phyloP scores from a whole-genome alignment of 352 stramenopile species.

The Phytophthora cactorum region DNA sequence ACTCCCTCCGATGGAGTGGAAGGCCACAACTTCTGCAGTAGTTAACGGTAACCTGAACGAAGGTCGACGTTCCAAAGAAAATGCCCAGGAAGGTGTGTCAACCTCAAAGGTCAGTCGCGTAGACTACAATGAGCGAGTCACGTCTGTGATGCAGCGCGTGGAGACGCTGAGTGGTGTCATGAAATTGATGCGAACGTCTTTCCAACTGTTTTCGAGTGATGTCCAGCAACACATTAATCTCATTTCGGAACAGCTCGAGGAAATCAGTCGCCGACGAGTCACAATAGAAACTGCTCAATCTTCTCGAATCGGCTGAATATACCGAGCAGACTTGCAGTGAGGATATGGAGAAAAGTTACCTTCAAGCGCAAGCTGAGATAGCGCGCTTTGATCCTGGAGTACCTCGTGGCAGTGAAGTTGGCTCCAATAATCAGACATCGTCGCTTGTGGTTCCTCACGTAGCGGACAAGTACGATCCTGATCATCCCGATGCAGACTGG shows the following conservation, averaged over 20 bases:
- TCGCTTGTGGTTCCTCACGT: conserved; percentile 50
- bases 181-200: conserved; percentile 57
- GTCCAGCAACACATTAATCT: conserved; percentile 59
- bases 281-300: conserved; percentile 24
- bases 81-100: not conserved
- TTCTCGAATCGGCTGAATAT: conserved; percentile 13
- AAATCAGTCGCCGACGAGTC: conserved; percentile 36
- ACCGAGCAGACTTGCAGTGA: conserved; percentile 4
- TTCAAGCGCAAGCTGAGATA: conserved; percentile 48
- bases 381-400: conserved; percentile 36
- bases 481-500: conserved; percentile 80
- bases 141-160: conserved; percentile 38
- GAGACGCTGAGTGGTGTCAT: conserved; percentile 45
- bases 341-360: conserved; percentile 52
- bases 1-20: conserved; percentile 46
- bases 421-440: conserved; percentile 22
- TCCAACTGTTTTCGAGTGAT: conserved; percentile 61
- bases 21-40: conserved; percentile 2
- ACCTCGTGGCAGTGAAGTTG: not conserved
- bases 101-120: conserved; percentile 31
- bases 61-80: not conserved
- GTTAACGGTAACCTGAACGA: conserved; percentile 1
- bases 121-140: conserved; percentile 52
- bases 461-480: conserved; percentile 74
- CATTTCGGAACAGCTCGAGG: conserved; percentile 58